These are phyloP conservation scores for Sporothrix humicola DNA, from an alignment of 2,329 filamentous ascomycete species.

Conservation along the genomic window DNA sequence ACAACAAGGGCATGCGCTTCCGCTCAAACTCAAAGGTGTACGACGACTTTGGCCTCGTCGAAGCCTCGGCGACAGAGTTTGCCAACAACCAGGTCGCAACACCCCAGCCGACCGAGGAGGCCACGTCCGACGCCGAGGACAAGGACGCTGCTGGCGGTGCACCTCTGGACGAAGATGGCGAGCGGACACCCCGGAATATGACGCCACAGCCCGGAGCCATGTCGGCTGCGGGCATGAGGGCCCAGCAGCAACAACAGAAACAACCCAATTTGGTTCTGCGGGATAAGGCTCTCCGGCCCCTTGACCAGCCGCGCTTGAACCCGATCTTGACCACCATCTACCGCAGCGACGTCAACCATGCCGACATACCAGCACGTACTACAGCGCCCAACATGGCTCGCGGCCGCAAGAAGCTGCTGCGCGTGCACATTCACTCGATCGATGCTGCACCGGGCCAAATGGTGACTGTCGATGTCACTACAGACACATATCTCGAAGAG, in stretches of 20 bases:
- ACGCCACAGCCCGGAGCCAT: slow-evolving; percentile 48
- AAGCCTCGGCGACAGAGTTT: slow-evolving; percentile 71
- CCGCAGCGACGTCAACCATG: slow-evolving; percentile 60
- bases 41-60: slow-evolving; percentile 81
- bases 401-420: slow-evolving; percentile 72
- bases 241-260: background rate
- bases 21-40: slow-evolving; percentile 76
- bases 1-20: slow-evolving; percentile 64
- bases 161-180: slow-evolving; percentile 34
- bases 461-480: slow-evolving; percentile 76
- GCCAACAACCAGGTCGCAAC: slow-evolving; percentile 71
- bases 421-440: slow-evolving; percentile 72
- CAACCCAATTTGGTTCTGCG: background rate
- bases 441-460: slow-evolving; percentile 75
- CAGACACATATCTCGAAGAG: slow-evolving; percentile 82
- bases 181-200: slow-evolving; percentile 53
- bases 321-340: slow-evolving; percentile 67
- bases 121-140: slow-evolving; percentile 23
- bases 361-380: slow-evolving; percentile 61
- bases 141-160: slow-evolving; percentile 2
- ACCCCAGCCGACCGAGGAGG: slow-evolving; percentile 67
- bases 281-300: slow-evolving; percentile 30
- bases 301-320: slow-evolving; percentile 55
- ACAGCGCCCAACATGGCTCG: slow-evolving; percentile 54
- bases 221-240: background rate